Evolutionary conservation across 73 alveolate genomes (phyloP).

Genomic region (Paramecium sonneborni): DNA sequence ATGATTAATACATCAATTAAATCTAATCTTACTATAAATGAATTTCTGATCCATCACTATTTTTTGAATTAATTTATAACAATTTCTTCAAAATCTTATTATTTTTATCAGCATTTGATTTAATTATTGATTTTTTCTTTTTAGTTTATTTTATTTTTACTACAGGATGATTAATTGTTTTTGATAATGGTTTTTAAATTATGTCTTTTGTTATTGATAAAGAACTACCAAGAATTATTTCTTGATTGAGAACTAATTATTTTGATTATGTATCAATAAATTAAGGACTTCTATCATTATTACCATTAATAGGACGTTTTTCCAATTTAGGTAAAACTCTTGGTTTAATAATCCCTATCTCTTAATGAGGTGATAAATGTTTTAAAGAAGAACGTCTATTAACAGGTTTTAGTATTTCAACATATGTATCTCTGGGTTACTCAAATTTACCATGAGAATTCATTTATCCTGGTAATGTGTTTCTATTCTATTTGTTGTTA

Average conservation of each 20-base stretch:
- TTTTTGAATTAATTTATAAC: background rate
- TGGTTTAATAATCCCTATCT: background rate
- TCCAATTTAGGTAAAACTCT: background rate
- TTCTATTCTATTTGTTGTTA: background rate
- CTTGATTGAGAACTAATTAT: background rate
- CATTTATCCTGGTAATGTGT: background rate
- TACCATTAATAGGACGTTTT: background rate
- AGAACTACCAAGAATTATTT: background rate
- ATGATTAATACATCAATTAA: constrained; percentile 60
- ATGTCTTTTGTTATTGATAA: background rate
- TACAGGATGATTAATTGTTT: constrained; percentile 7
- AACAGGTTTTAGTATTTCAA: background rate
- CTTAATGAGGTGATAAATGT: background rate
- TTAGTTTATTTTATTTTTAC: background rate
- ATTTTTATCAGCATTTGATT: background rate
- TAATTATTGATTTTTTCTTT: background rate
- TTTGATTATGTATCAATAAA: background rate
- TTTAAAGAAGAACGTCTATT: background rate
- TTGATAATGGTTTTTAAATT: background rate
- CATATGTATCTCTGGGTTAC: background rate
- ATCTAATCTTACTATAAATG: background rate
- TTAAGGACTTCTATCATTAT: background rate
- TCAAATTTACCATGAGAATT: constrained; percentile 34
- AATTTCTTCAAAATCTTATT: background rate
- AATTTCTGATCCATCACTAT: background rate